A percentile compares a stretch with the other conserved stretches of the same genome.
Conservation (phyloP, 805 yeast species). For the Starmerella potacharoeniae region DNA sequence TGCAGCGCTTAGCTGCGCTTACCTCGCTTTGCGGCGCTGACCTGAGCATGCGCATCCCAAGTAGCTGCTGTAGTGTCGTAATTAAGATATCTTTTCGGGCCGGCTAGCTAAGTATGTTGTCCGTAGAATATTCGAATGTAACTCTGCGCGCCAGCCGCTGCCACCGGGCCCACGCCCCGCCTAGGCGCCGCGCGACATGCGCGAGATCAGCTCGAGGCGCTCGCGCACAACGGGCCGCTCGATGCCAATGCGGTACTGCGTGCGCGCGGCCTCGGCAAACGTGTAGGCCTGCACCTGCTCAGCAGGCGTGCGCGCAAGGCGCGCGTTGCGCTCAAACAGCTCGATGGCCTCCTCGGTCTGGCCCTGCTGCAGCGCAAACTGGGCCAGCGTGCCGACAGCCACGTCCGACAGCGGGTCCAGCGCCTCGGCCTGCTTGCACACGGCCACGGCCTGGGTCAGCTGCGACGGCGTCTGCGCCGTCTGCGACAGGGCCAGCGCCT, state of each 20-base stretch:
- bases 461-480: constrained; percentile 28
- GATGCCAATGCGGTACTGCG: constrained; percentile 57
- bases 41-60: too few species aligned
- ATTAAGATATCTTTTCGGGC: too few species aligned
- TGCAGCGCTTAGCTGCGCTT: too few species aligned
- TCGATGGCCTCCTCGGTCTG: constrained; percentile 69
- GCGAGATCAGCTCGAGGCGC: constrained; percentile 23
- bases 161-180: too few species aligned
- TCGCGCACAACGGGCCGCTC: constrained; percentile 29
- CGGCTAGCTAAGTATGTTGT: too few species aligned
- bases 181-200: constrained; percentile 1
- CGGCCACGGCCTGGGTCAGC: constrained; percentile 46
- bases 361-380: constrained; percentile 73
- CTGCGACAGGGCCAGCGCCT: constrained; percentile 50
- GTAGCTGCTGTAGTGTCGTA: too few species aligned
- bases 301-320: constrained; percentile 67
- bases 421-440: constrained; percentile 64
- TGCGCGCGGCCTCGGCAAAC: constrained; percentile 83
- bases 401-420: constrained; percentile 82
- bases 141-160: too few species aligned
- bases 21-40: too few species aligned
- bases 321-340: constrained; percentile 72
- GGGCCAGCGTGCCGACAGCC: constrained; percentile 85
- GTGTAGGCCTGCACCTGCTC: constrained; percentile 87
- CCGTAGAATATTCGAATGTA: too few species aligned